Evolutionary conservation across 441 rosid genomes (phyloP).

Genomic region (Erodium trifolium): DNA sequence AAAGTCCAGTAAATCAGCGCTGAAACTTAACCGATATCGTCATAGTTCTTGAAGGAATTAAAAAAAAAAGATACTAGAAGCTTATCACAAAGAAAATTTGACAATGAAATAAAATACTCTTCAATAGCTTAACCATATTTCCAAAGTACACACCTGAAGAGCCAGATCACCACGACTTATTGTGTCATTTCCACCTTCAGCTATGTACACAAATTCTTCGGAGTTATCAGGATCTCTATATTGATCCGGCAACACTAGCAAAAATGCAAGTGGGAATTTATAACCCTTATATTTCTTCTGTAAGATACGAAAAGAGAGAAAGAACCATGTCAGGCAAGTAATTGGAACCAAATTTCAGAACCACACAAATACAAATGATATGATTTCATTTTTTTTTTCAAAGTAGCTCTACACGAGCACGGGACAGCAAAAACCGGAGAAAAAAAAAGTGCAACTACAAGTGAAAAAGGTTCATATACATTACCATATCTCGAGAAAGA

Average conservation of each 20-base stretch:
- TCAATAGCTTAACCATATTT: constrained; percentile 2
- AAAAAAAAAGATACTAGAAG: constrained; percentile 2
- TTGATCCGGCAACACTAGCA: constrained; percentile 33
- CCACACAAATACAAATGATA: background rate
- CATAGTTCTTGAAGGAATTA: no score
- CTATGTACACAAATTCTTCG: constrained; percentile 36
- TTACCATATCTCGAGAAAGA: constrained; percentile 25
- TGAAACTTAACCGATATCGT: background rate
- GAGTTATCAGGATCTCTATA: constrained; percentile 31
- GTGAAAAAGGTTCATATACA: background rate
- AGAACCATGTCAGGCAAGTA: constrained; percentile 2
- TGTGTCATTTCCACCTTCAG: constrained; percentile 34
- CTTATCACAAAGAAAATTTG: constrained; percentile 2
- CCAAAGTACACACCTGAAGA: constrained; percentile 34
- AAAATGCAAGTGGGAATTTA: constrained; percentile 30
- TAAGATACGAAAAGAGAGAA: constrained; percentile 3
- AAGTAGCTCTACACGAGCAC: background rate
- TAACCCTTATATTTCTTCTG: constrained; percentile 20
- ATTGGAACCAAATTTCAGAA: background rate
- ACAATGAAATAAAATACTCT: background rate
- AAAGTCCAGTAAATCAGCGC: background rate
- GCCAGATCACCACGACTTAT: constrained; percentile 36
- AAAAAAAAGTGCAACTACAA: background rate
- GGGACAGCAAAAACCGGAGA: background rate
- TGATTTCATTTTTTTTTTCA: background rate